Percentiles rank a stretch among this genome's conserved stretches.
Evolutionary conservation across 192 early-diverging fungal genomes (phyloP).

Genomic region (Diversispora epigaea): DNA sequence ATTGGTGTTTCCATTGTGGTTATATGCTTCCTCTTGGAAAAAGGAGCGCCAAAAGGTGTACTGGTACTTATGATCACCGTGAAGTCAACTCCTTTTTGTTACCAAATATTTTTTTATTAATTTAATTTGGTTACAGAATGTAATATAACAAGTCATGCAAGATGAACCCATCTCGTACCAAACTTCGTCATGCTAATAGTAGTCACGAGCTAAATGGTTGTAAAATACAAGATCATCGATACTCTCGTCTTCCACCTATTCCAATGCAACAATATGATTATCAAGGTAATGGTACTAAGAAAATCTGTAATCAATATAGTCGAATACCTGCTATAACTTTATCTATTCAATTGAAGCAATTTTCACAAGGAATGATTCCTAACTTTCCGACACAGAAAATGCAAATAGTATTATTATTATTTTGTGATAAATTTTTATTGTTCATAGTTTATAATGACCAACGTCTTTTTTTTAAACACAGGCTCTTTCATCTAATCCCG

Average conservation of each 20-base stretch:
- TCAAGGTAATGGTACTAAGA: neutral
- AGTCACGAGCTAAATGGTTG: neutral
- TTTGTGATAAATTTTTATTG: conserved; percentile 1
- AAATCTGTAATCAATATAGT: neutral
- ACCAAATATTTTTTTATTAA: neutral
- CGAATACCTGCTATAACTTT: neutral
- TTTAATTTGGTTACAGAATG: conserved; percentile 65
- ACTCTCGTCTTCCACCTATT: neutral
- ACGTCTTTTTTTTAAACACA: neutral
- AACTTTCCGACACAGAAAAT: neutral
- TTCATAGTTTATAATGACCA: conserved; percentile 4
- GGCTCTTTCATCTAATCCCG: conserved; percentile 24
- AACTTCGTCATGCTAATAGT: conserved; percentile 49
- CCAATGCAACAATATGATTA: neutral
- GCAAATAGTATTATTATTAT: too few relatives aligned
- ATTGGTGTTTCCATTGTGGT: conserved; percentile 99
- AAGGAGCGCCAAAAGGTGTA: conserved; percentile 44
- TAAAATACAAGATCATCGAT: neutral
- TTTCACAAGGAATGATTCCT: neutral
- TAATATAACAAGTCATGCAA: conserved; percentile 73
- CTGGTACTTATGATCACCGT: neutral
- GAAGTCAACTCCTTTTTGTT: neutral
- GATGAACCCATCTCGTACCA: conserved; percentile 84
- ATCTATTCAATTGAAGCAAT: neutral
- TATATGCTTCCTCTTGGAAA: conserved; percentile 89